Evolutionary conservation across 2,329 filamentous ascomycete genomes (phyloP), one percentile per base, ranked within the genome.

Genomic region (Aspergillus sp.): DNA sequence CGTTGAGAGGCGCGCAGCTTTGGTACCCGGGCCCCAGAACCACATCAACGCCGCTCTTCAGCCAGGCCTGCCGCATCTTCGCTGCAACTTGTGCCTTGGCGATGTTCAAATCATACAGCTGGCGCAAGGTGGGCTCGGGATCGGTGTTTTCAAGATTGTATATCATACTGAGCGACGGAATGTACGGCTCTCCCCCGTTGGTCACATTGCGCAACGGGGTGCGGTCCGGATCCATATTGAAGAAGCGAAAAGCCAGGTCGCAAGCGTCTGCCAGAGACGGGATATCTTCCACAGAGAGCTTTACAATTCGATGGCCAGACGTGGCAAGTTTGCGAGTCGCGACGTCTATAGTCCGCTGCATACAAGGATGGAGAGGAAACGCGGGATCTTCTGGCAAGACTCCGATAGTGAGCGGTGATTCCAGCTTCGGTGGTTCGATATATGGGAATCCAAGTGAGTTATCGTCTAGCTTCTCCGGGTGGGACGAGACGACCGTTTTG

Each of bases 1-100:
- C 67, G 31, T 67, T 63, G 14, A 62, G 55, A 3, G 61, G 58
- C 0, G 67, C 66, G 17, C 62, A 64, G 19, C 61, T 63, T 54
- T 69, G 67, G 23, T 62, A 68, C 2, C 60, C 66, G 0, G 67
- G 62, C 1, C 50, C 61, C 3, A 70, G 41, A 25, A 70, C 61
- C 4, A 64, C 52, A 52, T 69, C 67, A 15, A 69, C 54, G 11
- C 59, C 45, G 12, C 64, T 66, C 2, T 64, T 58, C 4, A 68
- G 6, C 27, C 56, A 69, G 0, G 60, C 45, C 3, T 51, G 56
- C 1, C 66, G 62, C 57, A 63, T 59, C 14, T 59, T 17, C 4
- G 47, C 62, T 2, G 46, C 50, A 8, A 62, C 58, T 9, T 63
- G 47, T 3, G 49, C 50, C 21, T 58, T 62, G 4, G 44, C 40